Percentiles rank a stretch among this genome's conserved stretches.
These are phyloP conservation scores for Serendipita indica DNA, from an alignment of 768 basidiomycete species.

Conservation along the genomic window DNA sequence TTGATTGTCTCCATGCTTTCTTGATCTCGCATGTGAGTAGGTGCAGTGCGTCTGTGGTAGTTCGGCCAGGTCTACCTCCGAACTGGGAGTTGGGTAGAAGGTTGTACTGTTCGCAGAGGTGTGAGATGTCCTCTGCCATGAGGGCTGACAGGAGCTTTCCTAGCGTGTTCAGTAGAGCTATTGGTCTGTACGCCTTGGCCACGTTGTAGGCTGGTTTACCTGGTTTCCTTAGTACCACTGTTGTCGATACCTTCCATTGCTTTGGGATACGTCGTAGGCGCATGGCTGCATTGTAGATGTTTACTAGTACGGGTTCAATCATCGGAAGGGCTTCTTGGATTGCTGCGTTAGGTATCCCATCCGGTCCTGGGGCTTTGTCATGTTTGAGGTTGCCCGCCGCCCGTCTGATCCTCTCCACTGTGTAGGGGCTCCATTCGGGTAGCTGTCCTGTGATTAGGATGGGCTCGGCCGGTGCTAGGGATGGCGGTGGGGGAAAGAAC, in stretches of 20 bases:
- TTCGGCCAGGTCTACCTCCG: slow-evolving; percentile 26
- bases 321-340: slow-evolving; percentile 19
- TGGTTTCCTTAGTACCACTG: slow-evolving; percentile 25
- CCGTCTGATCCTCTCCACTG: slow-evolving; percentile 9
- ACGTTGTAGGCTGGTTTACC: slow-evolving; percentile 23
- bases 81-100: slow-evolving; percentile 27
- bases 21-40: slow-evolving; percentile 11
- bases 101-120: slow-evolving; percentile 20
- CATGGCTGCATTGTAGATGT: slow-evolving; percentile 22
- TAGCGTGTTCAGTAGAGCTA: slow-evolving; percentile 24
- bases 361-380: slow-evolving; percentile 18
- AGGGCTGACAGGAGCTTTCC: slow-evolving; percentile 21
- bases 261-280: slow-evolving; percentile 20
- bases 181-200: slow-evolving; percentile 26
- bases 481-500: not conserved
- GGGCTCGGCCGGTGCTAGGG: not conserved
- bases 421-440: slow-evolving; percentile 8
- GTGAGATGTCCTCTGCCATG: slow-evolving; percentile 18
- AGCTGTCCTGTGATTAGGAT: not conserved
- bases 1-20: slow-evolving; percentile 19
- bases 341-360: slow-evolving; percentile 24
- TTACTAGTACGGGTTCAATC: slow-evolving; percentile 18
- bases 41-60: slow-evolving; percentile 24
- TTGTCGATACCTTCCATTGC: slow-evolving; percentile 21
- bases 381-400: slow-evolving; percentile 13